Evolutionary conservation across 129 eudicot genomes (phyloP), one percentile per base, ranked within the genome.

Genomic region (Escallonia rubra): DNA sequence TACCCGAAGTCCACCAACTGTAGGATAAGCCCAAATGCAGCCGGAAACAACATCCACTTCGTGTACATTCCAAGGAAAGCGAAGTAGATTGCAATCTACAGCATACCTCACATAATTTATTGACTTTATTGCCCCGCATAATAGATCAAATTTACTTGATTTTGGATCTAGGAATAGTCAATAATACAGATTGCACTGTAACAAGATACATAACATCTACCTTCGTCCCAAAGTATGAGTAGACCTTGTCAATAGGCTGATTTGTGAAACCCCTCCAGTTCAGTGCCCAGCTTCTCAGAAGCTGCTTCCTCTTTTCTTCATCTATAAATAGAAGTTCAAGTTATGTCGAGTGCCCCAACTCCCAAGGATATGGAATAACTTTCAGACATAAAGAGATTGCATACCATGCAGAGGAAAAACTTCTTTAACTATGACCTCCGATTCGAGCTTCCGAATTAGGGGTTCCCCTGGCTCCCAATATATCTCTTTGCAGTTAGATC

Each of bases 61-160:
- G 96, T 82, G 73, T 82, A 93, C 99, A 89, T 93, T 43, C 99
- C 99, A 73, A 93, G 92, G 69, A 93, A 93, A 40, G 95, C 85
- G 75, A 93, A 93, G 81, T 93, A 93, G 34, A 83, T 84, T 10
- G 96, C 96, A 63, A 93, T 82, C 99, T 93, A 63, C 76, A 73
- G 1, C 14, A 43, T 42, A 13, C 34, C 34, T 23, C 34, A 23
- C 34, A 23, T 23, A 23, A 23, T 23, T 23, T 23, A 23, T 23
- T 23, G 34, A 23, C 0, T 23, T 23, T 23, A 23, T 23, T 23
- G 34, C 34, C 34, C 34, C 1, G 34, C 34, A 23, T 23, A 23
- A 23, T 23, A 23, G 34, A 23, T 23, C 34, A 23, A 43, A 63
- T 11, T 63, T 4, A 49, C 40, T 34, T 43, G 43, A 16, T 3